A percentile compares a stretch with the other conserved stretches of the same genome.
These are phyloP conservation scores for Alternaria sp. DNA, from an alignment of 2,329 filamentous ascomycete genomes.

Conservation along the genomic window DNA sequence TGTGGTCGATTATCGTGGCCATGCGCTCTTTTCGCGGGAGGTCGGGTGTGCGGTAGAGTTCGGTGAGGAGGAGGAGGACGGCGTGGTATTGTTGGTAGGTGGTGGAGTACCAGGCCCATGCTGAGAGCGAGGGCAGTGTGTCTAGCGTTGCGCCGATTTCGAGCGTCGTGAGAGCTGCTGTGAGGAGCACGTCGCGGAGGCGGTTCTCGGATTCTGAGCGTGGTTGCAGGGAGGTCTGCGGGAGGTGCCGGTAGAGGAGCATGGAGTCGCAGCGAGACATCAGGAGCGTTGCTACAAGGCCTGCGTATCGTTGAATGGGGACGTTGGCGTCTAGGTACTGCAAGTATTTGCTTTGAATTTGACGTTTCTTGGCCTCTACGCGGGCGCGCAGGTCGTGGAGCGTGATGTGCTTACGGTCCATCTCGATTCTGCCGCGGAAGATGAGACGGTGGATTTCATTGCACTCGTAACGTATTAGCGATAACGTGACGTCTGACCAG, in stretches of 20 bases:
- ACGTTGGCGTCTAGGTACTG: slow-evolving; percentile 41
- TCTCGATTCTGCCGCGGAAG: slow-evolving; percentile 47
- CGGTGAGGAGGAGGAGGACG: slow-evolving; percentile 45
- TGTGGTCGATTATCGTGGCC: slow-evolving; percentile 49
- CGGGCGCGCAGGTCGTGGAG: slow-evolving; percentile 44
- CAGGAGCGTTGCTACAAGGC: slow-evolving; percentile 45
- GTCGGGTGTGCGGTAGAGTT: slow-evolving; percentile 47
- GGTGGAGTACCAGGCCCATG: slow-evolving; percentile 48
- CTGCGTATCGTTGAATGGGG: slow-evolving; percentile 47
- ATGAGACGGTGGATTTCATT: slow-evolving; percentile 48
- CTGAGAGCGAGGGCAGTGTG: slow-evolving; percentile 42
- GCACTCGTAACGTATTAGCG: slow-evolving; percentile 46
- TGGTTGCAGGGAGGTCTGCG: slow-evolving; percentile 41
- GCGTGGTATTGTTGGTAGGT: slow-evolving; percentile 50
- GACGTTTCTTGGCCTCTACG: slow-evolving; percentile 44
- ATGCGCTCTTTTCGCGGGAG: slow-evolving; percentile 45
- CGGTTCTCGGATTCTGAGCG: slow-evolving; percentile 47
- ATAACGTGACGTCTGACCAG: slow-evolving; percentile 46
- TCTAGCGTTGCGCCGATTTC: slow-evolving; percentile 49
- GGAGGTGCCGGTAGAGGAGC: slow-evolving; percentile 48
- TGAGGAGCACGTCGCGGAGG: slow-evolving; percentile 46
- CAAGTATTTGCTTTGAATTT: slow-evolving; percentile 44
- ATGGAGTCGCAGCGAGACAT: slow-evolving; percentile 49
- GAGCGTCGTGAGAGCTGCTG: slow-evolving; percentile 44
- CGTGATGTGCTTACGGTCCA: slow-evolving; percentile 46